These are phyloP conservation scores for Pseudocercospora macadamiae DNA, from an alignment of 2,329 filamentous ascomycete species.

Conservation along the genomic window DNA sequence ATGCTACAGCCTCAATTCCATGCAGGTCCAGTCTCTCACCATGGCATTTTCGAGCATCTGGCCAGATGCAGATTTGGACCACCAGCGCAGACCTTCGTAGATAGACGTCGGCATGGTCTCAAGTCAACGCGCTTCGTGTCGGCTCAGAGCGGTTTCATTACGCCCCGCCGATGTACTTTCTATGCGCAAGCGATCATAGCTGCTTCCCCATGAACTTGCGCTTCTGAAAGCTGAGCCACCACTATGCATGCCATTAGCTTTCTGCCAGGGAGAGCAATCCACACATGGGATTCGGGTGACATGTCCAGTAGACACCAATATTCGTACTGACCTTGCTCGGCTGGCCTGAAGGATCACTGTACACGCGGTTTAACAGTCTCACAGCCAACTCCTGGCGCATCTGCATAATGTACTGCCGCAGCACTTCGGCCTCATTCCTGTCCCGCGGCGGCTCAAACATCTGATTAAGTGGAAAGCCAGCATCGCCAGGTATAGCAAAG, in stretches of 20 bases:
- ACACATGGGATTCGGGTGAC: neutral
- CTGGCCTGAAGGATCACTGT: slow-evolving; percentile 68
- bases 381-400: slow-evolving; percentile 88
- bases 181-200: slow-evolving; percentile 32
- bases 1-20: neutral
- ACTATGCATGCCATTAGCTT: slow-evolving; percentile 64
- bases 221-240: slow-evolving; percentile 99
- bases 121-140: neutral
- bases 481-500: slow-evolving; percentile 93
- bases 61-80: neutral
- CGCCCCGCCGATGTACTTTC: neutral
- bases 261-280: neutral
- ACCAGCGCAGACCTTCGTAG: too few relatives aligned
- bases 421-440: slow-evolving; percentile 83
- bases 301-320: neutral
- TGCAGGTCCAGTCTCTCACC: neutral
- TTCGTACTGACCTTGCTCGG: slow-evolving; percentile 61
- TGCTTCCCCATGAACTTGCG: slow-evolving; percentile 98
- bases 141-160: neutral
- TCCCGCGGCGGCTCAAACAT: slow-evolving; percentile 89
- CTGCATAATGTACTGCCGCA: slow-evolving; percentile 88
- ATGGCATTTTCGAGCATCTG: neutral
- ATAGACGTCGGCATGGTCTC: neutral
- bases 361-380: slow-evolving; percentile 82
- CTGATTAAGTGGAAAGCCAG: slow-evolving; percentile 91